Percentiles rank a stretch among this genome's conserved stretches.
Evolutionary conservation across 1,284 basidiomycete species (phyloP).

Genomic region (Sanghuangporus weigelae): DNA sequence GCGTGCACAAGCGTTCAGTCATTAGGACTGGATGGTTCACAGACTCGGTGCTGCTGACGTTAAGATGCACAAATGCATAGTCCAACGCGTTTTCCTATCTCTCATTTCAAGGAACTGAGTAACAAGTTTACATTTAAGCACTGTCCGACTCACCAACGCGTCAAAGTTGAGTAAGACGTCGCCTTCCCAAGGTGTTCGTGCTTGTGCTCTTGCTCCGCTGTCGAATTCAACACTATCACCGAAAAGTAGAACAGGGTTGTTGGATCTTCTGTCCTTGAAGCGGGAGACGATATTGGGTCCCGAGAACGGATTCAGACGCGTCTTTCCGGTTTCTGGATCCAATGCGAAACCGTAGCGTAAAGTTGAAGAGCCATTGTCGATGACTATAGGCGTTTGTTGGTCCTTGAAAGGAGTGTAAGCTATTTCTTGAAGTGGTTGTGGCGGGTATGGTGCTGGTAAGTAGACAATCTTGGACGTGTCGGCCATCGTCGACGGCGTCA

Average conservation of each 20-base stretch:
- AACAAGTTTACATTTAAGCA: not conserved
- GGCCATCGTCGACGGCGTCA: not conserved
- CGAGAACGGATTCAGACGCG: slow-evolving; percentile 41
- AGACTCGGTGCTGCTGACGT: slow-evolving; percentile 65
- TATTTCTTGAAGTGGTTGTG: slow-evolving; percentile 12
- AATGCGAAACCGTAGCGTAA: slow-evolving; percentile 84
- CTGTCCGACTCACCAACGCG: slow-evolving; percentile 63
- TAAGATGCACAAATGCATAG: slow-evolving; percentile 85
- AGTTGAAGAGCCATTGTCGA: slow-evolving; percentile 89
- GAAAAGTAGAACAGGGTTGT: slow-evolving; percentile 76
- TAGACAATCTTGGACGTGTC: slow-evolving; percentile 24
- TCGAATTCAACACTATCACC: slow-evolving; percentile 84
- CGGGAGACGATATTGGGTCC: slow-evolving; percentile 74
- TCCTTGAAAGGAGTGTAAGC: slow-evolving; percentile 13
- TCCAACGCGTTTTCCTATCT: slow-evolving; percentile 91
- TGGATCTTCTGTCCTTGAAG: slow-evolving; percentile 84
- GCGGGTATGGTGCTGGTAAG: slow-evolving; percentile 24
- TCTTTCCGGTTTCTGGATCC: slow-evolving; percentile 16
- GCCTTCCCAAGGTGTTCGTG: slow-evolving; percentile 83
- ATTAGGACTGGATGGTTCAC: slow-evolving; percentile 91
- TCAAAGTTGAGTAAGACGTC: slow-evolving; percentile 89
- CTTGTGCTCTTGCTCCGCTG: slow-evolving; percentile 72
- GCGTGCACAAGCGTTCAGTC: slow-evolving; percentile 90
- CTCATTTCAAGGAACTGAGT: slow-evolving; percentile 20
- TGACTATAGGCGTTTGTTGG: slow-evolving; percentile 51